A percentile compares a stretch with the other conserved stretches of the same genome.
Evolutionary conservation across 106 monocot species (phyloP).

Genomic region (Cymbidium sinense): DNA sequence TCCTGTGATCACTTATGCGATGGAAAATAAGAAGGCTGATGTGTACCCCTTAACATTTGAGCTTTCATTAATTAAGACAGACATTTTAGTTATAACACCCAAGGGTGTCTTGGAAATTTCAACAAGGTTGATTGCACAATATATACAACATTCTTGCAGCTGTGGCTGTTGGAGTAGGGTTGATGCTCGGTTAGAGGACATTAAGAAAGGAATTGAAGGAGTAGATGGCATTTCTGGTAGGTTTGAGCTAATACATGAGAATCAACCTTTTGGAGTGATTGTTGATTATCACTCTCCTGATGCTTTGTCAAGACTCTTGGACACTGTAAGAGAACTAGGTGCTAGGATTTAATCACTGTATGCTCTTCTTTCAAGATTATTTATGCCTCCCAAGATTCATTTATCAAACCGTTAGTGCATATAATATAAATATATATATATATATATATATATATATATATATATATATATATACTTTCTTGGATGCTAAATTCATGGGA

Average conservation of each 20-base stretch:
- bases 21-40: slow-evolving; percentile 25
- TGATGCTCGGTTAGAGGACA: slow-evolving; percentile 13
- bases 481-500: neutral
- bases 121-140: slow-evolving; percentile 28
- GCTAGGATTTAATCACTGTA: slow-evolving; percentile 33
- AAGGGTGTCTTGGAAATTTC: slow-evolving; percentile 21
- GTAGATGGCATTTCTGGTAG: slow-evolving; percentile 23
- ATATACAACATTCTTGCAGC: slow-evolving; percentile 27
- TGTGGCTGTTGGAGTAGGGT: slow-evolving; percentile 26
- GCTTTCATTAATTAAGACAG: slow-evolving; percentile 13
- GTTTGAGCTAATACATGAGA: slow-evolving; percentile 22
- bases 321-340: slow-evolving; percentile 29
- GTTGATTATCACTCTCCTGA: slow-evolving; percentile 33
- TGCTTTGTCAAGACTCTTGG: slow-evolving; percentile 30
- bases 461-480: neutral
- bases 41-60: slow-evolving; percentile 17
- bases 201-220: slow-evolving; percentile 20
- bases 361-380: slow-evolving; percentile 8
- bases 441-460: neutral
- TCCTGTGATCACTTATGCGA: slow-evolving; percentile 21
- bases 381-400: neutral
- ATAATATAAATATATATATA: neutral
- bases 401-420: neutral
- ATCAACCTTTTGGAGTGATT: slow-evolving; percentile 25
- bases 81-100: slow-evolving; percentile 16